Base-by-base conservation (phyloP, 805 yeast species). In the Monosporozyma aquatica region DNA sequence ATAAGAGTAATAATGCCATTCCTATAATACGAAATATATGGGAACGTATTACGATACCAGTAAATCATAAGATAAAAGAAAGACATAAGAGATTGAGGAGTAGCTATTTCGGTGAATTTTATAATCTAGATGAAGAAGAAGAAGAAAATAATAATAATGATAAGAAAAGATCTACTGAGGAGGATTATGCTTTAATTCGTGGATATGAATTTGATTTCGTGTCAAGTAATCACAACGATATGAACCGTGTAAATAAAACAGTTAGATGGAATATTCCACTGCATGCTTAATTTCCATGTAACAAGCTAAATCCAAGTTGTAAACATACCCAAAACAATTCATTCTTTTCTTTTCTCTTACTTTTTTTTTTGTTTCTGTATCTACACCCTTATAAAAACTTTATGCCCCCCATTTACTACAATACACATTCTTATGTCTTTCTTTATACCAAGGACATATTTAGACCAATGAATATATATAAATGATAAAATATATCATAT, bases 11-110 rank as follows among this genome's bases (percentile, higher is more conserved):
- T n/a, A 26, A 26, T 37, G 26, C 13, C 4, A 41, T 59, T 32
- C 62, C 62, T 4, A 35, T 42, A 6, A 53, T 59, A 8, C 45
- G 51, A 4, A 52, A 40, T 23, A 41, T 49, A 6, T 49, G 52
- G 50, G 62, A 59, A 45, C 50, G 51, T 27, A 51, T 59, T 13
- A 55, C 62, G 3, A 58, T 59, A 13, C 64, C 64, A 14, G 62
- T 59, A 15, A 56, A 58, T 26, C 44, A 55, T 11, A 41, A 48
- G 10, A 50, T 56, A 6, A 58, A 56, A 37, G 48, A 50, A 35
- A 55, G 50, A 40, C 52, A 55, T 41, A 55, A 54, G 37, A 39
- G 27, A 40, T 27, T 46, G 11, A 49, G 51, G 34, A 49, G 38
- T 30, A 49, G 25, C 17, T 49, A 40, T n/a, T 43, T 33, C 18